These are phyloP conservation scores for Orbilia ellipsospora DNA, from an alignment of 2,329 filamentous ascomycete species.

Conservation along the genomic window DNA sequence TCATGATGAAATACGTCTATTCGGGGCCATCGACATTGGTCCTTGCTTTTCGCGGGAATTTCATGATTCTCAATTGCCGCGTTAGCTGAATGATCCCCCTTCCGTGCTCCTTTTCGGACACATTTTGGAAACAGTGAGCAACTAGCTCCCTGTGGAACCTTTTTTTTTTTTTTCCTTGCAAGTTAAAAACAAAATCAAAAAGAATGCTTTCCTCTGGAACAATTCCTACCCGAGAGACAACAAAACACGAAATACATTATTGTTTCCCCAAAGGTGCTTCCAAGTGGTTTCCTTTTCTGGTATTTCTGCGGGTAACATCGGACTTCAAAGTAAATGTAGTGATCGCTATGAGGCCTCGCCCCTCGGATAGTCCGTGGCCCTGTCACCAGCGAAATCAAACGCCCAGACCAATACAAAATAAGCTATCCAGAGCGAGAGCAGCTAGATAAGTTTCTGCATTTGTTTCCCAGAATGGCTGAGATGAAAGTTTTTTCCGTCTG, in stretches of 20 bases:
- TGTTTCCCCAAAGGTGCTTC: background rate
- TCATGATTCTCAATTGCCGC: constrained; percentile 29
- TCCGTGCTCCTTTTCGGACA: background rate
- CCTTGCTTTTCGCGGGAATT: constrained; percentile 16
- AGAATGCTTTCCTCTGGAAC: too few species aligned
- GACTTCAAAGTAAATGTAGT: constrained; percentile 2
- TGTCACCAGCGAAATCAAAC: background rate
- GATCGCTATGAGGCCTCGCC: constrained; percentile 24
- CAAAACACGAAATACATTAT: too few species aligned
- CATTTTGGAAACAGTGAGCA: background rate
- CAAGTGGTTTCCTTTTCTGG: constrained; percentile 21
- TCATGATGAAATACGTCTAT: constrained; percentile 36
- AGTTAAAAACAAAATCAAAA: too few species aligned
- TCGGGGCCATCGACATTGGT: background rate
- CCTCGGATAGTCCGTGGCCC: background rate
- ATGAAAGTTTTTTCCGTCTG: too few species aligned
- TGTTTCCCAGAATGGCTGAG: background rate
- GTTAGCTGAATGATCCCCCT: background rate
- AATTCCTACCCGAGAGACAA: too few species aligned
- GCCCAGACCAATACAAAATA: background rate
- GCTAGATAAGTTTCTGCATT: background rate
- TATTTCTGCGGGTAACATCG: constrained; percentile 25
- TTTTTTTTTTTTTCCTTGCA: too few species aligned
- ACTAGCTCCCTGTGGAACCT: too few species aligned
- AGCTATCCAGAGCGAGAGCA: background rate